phyloP scores from a whole-genome alignment of 805 yeast species.

The Metschnikowia matae region DNA sequence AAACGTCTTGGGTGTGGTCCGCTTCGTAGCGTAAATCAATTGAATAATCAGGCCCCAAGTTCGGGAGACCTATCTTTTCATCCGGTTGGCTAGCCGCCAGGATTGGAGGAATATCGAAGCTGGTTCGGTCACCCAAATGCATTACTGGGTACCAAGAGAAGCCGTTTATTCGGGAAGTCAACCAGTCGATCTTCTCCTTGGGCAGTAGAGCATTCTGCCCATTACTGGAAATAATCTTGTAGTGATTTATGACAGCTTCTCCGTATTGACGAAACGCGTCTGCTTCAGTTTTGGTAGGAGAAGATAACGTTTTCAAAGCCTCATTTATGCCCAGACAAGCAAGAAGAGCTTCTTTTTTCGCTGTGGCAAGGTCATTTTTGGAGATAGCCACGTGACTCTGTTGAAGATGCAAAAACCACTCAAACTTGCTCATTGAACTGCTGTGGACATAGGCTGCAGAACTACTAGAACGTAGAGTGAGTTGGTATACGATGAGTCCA shows the following conservation, averaged over 20 bases:
- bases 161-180: constrained; percentile 13
- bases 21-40: background rate
- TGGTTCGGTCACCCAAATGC: constrained; percentile 3
- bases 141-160: constrained; percentile 16
- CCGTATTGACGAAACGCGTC: constrained; percentile 7
- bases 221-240: constrained; percentile 4
- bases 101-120: constrained; percentile 9
- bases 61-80: constrained; percentile 3
- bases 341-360: constrained; percentile 9
- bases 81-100: background rate
- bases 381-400: constrained; percentile 12
- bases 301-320: constrained; percentile 3
- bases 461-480: background rate
- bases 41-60: background rate
- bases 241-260: constrained; percentile 8
- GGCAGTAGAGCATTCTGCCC: constrained; percentile 13
- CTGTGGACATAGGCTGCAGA: background rate
- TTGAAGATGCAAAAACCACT: constrained; percentile 10
- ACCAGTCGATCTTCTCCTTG: constrained; percentile 16
- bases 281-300: background rate
- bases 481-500: background rate
- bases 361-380: constrained; percentile 6
- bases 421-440: background rate
- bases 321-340: constrained; percentile 11
- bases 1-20: background rate